Base-by-base conservation (phyloP, 2,329 filamentous ascomycete species). In the Paraconiothyrium brasiliense region DNA sequence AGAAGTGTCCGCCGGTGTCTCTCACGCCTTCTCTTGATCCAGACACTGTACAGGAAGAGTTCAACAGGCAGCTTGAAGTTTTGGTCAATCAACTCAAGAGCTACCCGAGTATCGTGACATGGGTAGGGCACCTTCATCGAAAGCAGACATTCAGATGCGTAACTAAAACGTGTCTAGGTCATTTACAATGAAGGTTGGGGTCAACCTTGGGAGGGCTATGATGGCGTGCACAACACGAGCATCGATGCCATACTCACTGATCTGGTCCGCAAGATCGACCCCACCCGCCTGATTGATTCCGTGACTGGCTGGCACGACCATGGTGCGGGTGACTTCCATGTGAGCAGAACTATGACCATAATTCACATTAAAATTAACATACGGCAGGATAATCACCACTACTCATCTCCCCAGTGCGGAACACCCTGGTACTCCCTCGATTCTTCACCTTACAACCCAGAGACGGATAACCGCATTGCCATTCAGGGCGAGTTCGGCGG, bases 151-250 rank as follows among this genome's bases (percentile, higher is more conserved):
- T 10, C 9, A 9, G 10, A 5, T 9, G n/a, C 11, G n/a, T 22
- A 14, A 13, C 54, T 54, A 37, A 59, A 1, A 30, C 7, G 35
- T 20, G 13, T 20, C 14, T 59, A 84, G 85, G 80, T 90, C 16
- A 87, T 92, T 67, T 92, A 91, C 76, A 91, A 92, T 70, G 89
- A 92, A 73, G 89, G 88, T 47, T 92, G 89, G 89, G 89, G 87
- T 1, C 89, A 92, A 69, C 76, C 85, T 2, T 81, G 72, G 2
- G 68, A 80, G 0, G 74, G 76, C 0, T 81, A 54, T 24, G 22
- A 43, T 32, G 51, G 51, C 13, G 39, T 54, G 11, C 51, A 81
- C 8, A 83, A 82, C 65, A 87, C 88, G 5, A 43, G 11, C 5
- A 57, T 46, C 0, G 89, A 92, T 63, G 83, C 84, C 14, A 78